These are phyloP conservation scores for Tetrahymena elliotti DNA, from an alignment of 73 alveolate species.

Conservation along the genomic window DNA sequence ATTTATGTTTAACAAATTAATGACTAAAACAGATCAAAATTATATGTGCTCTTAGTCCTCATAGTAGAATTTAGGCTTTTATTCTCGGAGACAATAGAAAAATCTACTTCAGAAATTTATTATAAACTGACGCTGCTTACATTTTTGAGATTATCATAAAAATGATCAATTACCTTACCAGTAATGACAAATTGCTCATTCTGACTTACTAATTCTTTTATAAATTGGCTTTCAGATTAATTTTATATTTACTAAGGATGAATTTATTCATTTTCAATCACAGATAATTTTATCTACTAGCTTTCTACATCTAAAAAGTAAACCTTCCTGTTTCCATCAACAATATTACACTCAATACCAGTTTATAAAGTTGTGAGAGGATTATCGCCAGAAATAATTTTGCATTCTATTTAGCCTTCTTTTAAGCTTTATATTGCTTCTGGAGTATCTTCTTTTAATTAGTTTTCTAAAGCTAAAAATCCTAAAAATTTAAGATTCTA, in stretches of 20 bases:
- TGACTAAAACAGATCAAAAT: neutral
- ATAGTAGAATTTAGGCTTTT: neutral
- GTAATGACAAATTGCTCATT: neutral
- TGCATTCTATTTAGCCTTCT: constrained; percentile 13
- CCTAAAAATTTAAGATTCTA: constrained; percentile 13
- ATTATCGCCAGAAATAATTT: constrained; percentile 33
- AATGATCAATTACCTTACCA: neutral
- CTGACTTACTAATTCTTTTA: neutral
- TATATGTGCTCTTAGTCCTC: neutral
- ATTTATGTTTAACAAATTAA: neutral
- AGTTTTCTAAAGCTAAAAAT: constrained; percentile 14
- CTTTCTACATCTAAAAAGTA: neutral
- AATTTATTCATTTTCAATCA: neutral
- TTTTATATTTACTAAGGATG: neutral
- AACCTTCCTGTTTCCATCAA: neutral
- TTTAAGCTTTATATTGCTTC: constrained; percentile 10
- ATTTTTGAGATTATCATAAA: neutral
- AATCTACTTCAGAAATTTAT: neutral
- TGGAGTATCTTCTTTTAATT: constrained; percentile 24
- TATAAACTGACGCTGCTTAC: neutral
- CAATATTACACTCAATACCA: constrained; percentile 1
- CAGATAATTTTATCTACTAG: neutral
- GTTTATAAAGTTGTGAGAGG: constrained; percentile 35
- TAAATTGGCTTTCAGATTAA: neutral
- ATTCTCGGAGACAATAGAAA: neutral